Evolutionary conservation across 2,329 filamentous ascomycete species (phyloP), one percentile per base, ranked within the genome.

Genomic region (Neofusicoccum laricinum): DNA sequence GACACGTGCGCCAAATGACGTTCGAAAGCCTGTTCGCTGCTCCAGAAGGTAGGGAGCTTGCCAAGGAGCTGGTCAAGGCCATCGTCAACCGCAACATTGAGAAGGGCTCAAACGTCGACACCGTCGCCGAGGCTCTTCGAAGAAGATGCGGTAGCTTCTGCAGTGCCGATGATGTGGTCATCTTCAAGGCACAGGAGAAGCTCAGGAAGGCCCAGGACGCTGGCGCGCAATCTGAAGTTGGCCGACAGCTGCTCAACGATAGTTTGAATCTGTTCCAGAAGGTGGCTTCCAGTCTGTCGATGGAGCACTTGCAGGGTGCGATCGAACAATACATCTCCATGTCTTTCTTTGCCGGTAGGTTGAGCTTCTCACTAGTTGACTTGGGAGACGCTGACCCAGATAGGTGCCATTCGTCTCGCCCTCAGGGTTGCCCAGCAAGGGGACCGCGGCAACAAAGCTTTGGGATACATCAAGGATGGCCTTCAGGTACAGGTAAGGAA

Each of bases 51-150:
- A 92, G 92, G 70, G 92, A 97, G 11, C 85, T 98, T 25, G 96
- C 94, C 2, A 97, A 97, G 77, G 86, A 97, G 63, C 83, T 99
- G 1, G 95, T 99, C 64, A 99, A 98, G 76, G 93, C 94, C 0
- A 98, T 99, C 72, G 95, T 99, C 63, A 98, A 98, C 76, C 89
- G 93, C 71, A 99, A 97, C 76, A 99, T 99, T 70, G 91, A 94
- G 65, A 97, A 92, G 72, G 95, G 96, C 10, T 94, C 93, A 4
- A 99, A 98, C 68, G 94, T 99, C 19, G 96, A 99, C 78, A 97
- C 93, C 0, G 93, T 99, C 25, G 94, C 95, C 0, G 95, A 99
- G 77, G 92, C 93, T n/a, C 81, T 99, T 57, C 87, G 95, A 51
- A 86, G 95, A 70, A 87, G 93, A 70, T 99, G 95, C 70, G 96